phyloP scores from a whole-genome alignment of 2,329 filamentous ascomycete species.

The Colletotrichum shisoi region DNA sequence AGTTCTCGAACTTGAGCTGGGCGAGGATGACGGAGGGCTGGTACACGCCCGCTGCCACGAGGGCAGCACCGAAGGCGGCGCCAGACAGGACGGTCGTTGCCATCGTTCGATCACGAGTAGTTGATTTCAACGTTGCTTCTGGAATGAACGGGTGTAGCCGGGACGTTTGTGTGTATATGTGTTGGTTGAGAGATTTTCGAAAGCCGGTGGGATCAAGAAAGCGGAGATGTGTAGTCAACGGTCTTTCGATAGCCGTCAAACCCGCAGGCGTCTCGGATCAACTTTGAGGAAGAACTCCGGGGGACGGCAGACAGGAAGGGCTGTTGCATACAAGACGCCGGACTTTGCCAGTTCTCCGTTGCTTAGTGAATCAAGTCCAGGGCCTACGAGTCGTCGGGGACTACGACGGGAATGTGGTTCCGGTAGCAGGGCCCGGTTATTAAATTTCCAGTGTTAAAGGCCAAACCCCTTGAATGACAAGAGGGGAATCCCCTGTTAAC shows the following conservation, averaged over 20 bases:
- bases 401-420: constrained; percentile 24
- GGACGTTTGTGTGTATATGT: background rate
- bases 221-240: background rate
- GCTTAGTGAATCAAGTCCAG: constrained; percentile 22
- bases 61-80: constrained; percentile 67
- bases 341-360: background rate
- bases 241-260: background rate
- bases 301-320: too few species aligned
- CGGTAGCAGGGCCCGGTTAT: constrained; percentile 34
- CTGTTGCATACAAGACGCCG: background rate
- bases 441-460: constrained; percentile 14
- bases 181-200: background rate
- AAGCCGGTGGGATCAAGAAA: background rate
- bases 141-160: background rate
- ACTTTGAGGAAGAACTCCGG: background rate
- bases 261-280: constrained; percentile 12
- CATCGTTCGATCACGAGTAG: constrained; percentile 17
- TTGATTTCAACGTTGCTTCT: background rate
- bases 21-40: constrained; percentile 66
- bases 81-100: constrained; percentile 57
- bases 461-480: background rate
- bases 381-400: constrained; percentile 16
- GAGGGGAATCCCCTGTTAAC: constrained; percentile 12
- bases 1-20: constrained; percentile 68
- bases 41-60: constrained; percentile 67